Evolutionary conservation across 2,329 filamentous ascomycete species (phyloP), one percentile per base, ranked within the genome.

Genomic region (Colletotrichum truncatum): DNA sequence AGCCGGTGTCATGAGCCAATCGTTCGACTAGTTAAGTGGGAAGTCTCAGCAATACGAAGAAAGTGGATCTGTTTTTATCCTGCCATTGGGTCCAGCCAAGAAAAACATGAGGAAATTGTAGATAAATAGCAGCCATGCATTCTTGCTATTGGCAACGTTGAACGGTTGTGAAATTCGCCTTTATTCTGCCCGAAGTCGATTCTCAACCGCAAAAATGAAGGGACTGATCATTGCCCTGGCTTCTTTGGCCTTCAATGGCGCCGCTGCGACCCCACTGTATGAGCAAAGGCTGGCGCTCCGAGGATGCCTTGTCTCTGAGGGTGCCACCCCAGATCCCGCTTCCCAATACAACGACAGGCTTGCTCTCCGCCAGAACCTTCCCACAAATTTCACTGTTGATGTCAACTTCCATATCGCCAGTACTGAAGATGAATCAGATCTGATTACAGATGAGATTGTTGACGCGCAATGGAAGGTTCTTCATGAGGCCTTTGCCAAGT

Each of bases 401-500:
- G 71, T 73, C 6, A 62, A 73, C 48, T 70, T 73, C 34, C 72
- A 73, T 57, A 67, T 73, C 38, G 65, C 69, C 54, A 73, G 70
- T 63, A 73, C 71, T 18, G 54, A 66, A 16, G 72, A 56, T n/a
- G 41, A 73, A 16, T 65, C 67, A 6, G 41, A 60, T 23, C 41
- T 70, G 25, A 51, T 70, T 28, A 69, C 64, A 5, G 67, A 70
- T 46, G 61, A 43, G 11, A 64, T 70, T 18, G 49, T 66, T 16
- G 66, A 67, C 1, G 67, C 69, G 2, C 71, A 72, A 45, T 72
- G 69, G 68, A 39, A 62, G 3, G 55, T 73, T 2, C 45, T 73
- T 12, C 57, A 65, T 16, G 65, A 69, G 6, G 32, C 60, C 2
- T 73, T 70, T 26, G 66, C 68, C n/a, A 66, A 48, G 23, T 56